Conservation (phyloP, 305 asterid genomes). For the Fraxinus platypoda region DNA sequence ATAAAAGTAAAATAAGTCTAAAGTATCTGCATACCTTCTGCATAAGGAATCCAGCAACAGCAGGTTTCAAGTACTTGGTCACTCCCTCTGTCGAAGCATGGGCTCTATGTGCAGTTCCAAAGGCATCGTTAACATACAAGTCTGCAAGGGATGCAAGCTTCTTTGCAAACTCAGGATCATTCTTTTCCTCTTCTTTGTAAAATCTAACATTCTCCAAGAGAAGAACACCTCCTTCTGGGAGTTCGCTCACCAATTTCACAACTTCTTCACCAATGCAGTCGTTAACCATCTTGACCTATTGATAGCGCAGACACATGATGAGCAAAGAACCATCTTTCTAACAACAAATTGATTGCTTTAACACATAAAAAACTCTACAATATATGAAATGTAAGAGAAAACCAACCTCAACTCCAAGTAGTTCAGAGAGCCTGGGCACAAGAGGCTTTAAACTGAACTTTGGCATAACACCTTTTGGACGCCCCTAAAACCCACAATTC, state of each 20-base stretch:
- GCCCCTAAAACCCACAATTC: conserved; percentile 53
- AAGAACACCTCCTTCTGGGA: conserved; percentile 70
- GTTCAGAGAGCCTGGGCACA: conserved; percentile 73
- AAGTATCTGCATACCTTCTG: conserved; percentile 55
- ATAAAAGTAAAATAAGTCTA: background rate
- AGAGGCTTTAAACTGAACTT: conserved; percentile 91
- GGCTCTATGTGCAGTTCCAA: conserved; percentile 90
- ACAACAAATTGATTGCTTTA: background rate
- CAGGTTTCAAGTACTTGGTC: conserved; percentile 69
- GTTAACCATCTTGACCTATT: conserved; percentile 67
- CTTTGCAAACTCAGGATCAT: conserved; percentile 80
- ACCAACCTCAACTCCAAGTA: conserved; percentile 69
- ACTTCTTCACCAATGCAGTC: conserved; percentile 78
- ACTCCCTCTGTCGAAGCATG: conserved; percentile 92
- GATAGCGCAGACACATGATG: background rate
- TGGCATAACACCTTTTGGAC: conserved; percentile 86
- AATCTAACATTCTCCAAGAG: conserved; percentile 81
- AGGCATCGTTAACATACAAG: conserved; percentile 78
- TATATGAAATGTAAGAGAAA: background rate
- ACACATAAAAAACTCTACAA: background rate
- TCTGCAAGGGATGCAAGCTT: conserved; percentile 82
- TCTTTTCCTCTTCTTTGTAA: conserved; percentile 83
- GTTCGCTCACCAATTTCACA: conserved; percentile 55
- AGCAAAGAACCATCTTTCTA: conserved; percentile 4
- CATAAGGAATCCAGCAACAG: conserved; percentile 86